A percentile compares a stretch with the other conserved stretches of the same genome.
phyloP scores from a whole-genome alignment of 306 rosid species.

The Cucurbita maxima region DNA sequence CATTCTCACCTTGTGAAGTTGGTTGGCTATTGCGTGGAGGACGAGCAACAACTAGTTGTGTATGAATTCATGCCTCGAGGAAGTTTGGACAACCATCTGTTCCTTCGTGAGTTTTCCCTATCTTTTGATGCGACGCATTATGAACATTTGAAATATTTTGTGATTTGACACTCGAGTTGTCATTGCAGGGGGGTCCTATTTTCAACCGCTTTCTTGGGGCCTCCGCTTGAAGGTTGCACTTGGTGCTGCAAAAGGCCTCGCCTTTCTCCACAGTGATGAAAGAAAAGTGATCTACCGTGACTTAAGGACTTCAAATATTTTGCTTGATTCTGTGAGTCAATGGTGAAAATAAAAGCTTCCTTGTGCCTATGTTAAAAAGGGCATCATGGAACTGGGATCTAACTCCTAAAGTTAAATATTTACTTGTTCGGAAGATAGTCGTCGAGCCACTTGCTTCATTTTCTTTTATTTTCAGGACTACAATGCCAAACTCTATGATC shows the following conservation, averaged over 20 bases:
- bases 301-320: constrained; percentile 52
- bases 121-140: neutral
- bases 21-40: constrained; percentile 49
- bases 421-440: neutral
- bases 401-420: neutral
- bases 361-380: neutral
- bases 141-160: neutral
- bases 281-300: constrained; percentile 47
- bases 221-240: constrained; percentile 58
- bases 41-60: constrained; percentile 44
- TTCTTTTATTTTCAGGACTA: constrained; percentile 25
- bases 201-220: constrained; percentile 60
- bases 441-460: neutral
- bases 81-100: constrained; percentile 60
- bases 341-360: neutral
- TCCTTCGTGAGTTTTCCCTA: constrained; percentile 33
- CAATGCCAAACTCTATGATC: constrained; percentile 50
- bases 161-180: neutral
- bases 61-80: constrained; percentile 62
- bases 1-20: constrained; percentile 55
- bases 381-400: neutral
- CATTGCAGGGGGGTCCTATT: constrained; percentile 45
- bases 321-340: constrained; percentile 44
- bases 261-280: constrained; percentile 42
- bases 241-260: constrained; percentile 67